These are phyloP conservation scores for Pyrenula massariospora DNA, from an alignment of 495 filamentous ascomycete genomes.

Conservation along the genomic window DNA sequence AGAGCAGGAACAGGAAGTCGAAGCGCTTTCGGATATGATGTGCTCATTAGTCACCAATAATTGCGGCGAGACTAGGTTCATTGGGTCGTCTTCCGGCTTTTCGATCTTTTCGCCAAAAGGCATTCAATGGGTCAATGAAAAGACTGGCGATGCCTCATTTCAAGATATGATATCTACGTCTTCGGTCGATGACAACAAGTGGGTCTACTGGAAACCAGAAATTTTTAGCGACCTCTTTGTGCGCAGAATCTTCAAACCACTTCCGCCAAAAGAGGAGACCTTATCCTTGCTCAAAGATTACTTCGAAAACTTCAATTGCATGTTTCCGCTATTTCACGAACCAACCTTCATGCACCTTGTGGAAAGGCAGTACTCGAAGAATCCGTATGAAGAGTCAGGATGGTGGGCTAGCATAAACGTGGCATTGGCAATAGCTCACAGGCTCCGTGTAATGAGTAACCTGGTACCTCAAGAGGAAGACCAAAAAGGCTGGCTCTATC, in stretches of 20 bases:
- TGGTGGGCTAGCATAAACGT: conserved; percentile 99
- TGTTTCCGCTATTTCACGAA: conserved; percentile 95
- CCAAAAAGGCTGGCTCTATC: conserved; percentile 83
- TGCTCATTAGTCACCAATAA: conserved; percentile 97
- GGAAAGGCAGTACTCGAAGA: conserved; percentile 78
- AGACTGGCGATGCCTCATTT: conserved; percentile 88
- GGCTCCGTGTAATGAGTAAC: conserved; percentile 91
- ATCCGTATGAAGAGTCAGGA: conserved; percentile 91
- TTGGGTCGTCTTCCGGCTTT: conserved; percentile 94
- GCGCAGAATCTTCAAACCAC: conserved; percentile 66
- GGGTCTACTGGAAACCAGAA: conserved; percentile 93
- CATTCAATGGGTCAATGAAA: conserved; percentile 97
- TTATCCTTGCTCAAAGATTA: conserved; percentile 79
- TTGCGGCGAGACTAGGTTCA: conserved; percentile 89
- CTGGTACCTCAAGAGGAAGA: conserved; percentile 82
- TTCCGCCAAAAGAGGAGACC: conserved; percentile 73
- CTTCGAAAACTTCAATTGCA: conserved; percentile 97
- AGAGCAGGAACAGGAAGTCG: conserved; percentile 62
- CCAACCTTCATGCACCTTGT: conserved; percentile 96
- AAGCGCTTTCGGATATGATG: conserved; percentile 95
- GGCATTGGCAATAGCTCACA: conserved; percentile 80
- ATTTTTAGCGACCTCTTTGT: conserved; percentile 90
- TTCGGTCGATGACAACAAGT: conserved; percentile 78
- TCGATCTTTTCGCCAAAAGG: conserved; percentile 97
- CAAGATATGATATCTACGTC: conserved; percentile 87